These are phyloP conservation scores for Leccinum huronense DNA, from an alignment of 1,284 basidiomycete genomes.

Conservation along the genomic window DNA sequence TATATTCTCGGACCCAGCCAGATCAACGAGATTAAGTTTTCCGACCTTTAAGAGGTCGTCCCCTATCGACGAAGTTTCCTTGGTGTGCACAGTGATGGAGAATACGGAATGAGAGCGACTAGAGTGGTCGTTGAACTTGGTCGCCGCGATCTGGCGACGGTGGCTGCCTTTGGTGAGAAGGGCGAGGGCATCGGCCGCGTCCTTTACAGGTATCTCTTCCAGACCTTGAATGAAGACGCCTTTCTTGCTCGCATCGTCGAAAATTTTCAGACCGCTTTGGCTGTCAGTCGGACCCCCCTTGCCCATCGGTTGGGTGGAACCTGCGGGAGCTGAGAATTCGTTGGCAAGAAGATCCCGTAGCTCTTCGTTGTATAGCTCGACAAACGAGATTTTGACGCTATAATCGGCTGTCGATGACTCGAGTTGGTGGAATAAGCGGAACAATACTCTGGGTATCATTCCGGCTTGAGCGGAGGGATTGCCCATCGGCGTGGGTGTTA, in stretches of 20 bases:
- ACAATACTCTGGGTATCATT: slow-evolving; percentile 96
- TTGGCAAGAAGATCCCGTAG: slow-evolving; percentile 87
- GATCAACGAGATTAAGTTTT: slow-evolving; percentile 95
- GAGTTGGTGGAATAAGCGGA: slow-evolving; percentile 88
- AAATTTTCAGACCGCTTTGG: slow-evolving; percentile 76
- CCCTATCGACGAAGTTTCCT: slow-evolving; percentile 75
- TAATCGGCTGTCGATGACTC: slow-evolving; percentile 80
- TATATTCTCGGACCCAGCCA: slow-evolving; percentile 98
- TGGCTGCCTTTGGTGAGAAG: slow-evolving; percentile 88
- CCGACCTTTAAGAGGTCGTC: slow-evolving; percentile 93
- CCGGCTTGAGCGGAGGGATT: slow-evolving; percentile 90
- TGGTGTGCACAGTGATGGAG: slow-evolving; percentile 91
- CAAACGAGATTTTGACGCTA: slow-evolving; percentile 90
- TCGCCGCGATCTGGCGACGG: slow-evolving; percentile 91
- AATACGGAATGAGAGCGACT: slow-evolving; percentile 99
- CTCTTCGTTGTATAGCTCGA: slow-evolving; percentile 99
- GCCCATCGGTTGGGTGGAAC: slow-evolving; percentile 69
- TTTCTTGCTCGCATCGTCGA: slow-evolving; percentile 85
- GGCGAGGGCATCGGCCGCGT: slow-evolving; percentile 81
- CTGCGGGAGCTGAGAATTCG: slow-evolving; percentile 64
- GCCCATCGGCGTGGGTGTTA: slow-evolving; percentile 77
- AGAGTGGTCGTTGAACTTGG: slow-evolving; percentile 98
- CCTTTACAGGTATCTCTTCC: slow-evolving; percentile 86
- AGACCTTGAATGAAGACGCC: slow-evolving; percentile 94
- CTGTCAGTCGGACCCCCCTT: slow-evolving; percentile 46